Base-by-base conservation (phyloP, 768 basidiomycete species). In the Tricholomella constricta region DNA sequence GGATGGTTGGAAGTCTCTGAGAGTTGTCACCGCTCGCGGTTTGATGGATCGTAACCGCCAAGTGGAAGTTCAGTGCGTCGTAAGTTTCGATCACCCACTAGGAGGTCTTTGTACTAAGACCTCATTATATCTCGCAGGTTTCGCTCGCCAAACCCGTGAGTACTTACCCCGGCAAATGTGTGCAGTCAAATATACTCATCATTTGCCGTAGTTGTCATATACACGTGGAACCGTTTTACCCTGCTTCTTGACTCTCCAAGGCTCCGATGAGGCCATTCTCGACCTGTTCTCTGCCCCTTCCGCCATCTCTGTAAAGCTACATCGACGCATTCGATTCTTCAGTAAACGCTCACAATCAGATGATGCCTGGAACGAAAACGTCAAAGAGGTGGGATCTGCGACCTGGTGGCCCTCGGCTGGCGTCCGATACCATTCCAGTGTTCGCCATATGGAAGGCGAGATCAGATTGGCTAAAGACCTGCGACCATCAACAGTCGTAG, bases 401-500 rank as follows among this genome's bases (percentile, higher is more conserved):
- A 69, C 70, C 6, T 80, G 78, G 78, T 81, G 81, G 80, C 73
- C 77, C 7, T 72, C 74, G 2, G 55, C 65, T 9, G 67, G 69
- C 12, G 58, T 59, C 31, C 53, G 63, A 4, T 67, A 60, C 45
- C 65, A 67, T 27, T 51, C 69, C 3, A 64, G 67, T 27, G 66
- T 64, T 22, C 77, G 80, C 17, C 67, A 73, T 51, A 66, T 82
- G 23, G 78, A 81, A 57, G 81, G 81, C 6, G 81, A 83, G 62
- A 79, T 83, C 37, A 71, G 69, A 29, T 68, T 83, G 2, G 63
- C 76, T 12, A 82, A 82, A 63, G 78, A 81, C 52, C 66, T 83
- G 25, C 62, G 78, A 44, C 80, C 81, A 17, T 72, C 79, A 15
- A 77, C 77, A 36, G 70, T 75, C 45, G 73, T 82, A 60, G 78